Percentiles rank a stretch among this genome's conserved stretches.
Evolutionary conservation across 495 filamentous ascomycete species (phyloP).

Genomic region (Neohortaea acidophila): DNA sequence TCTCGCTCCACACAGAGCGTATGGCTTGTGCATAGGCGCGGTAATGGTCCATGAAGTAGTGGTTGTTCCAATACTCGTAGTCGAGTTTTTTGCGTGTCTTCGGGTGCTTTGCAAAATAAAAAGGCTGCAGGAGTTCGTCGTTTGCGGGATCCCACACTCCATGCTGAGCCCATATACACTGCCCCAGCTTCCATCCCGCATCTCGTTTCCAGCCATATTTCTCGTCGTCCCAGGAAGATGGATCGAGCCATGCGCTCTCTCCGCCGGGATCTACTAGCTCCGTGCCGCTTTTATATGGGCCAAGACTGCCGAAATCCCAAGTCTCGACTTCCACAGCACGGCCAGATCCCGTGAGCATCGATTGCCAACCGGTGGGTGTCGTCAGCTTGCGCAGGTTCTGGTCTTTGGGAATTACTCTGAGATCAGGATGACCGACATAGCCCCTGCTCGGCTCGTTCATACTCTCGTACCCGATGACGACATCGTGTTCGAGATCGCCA

Average conservation of each 20-base stretch:
- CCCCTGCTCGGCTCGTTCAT: constrained; percentile 90
- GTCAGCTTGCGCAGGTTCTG: constrained; percentile 89
- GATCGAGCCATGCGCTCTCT: constrained; percentile 60
- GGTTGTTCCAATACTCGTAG: constrained; percentile 74
- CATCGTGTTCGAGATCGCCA: constrained; percentile 70
- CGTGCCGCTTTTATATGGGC: constrained; percentile 74
- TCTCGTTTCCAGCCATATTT: constrained; percentile 85
- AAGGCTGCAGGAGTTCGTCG: constrained; percentile 63
- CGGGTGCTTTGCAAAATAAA: constrained; percentile 75
- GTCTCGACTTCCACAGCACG: constrained; percentile 75
- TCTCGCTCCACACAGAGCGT: constrained; percentile 54
- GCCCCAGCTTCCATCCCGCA: constrained; percentile 73
- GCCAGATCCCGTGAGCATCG: constrained; percentile 78
- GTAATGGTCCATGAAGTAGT: constrained; percentile 77
- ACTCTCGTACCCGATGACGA: constrained; percentile 90
- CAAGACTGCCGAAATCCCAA: constrained; percentile 87
- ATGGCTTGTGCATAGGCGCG: constrained; percentile 60
- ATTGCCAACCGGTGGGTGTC: constrained; percentile 87
- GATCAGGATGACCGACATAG: constrained; percentile 69
- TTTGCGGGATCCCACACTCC: constrained; percentile 79
- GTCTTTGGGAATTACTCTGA: constrained; percentile 66
- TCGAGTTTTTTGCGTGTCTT: constrained; percentile 52
- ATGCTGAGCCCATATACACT: constrained; percentile 94
- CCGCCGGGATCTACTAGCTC: constrained; percentile 79
- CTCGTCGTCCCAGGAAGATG: constrained; percentile 62